Percentiles rank a stretch among this genome's conserved stretches.
Conservation (phyloP, 306 rosid genomes). For the Malus fusca region DNA sequence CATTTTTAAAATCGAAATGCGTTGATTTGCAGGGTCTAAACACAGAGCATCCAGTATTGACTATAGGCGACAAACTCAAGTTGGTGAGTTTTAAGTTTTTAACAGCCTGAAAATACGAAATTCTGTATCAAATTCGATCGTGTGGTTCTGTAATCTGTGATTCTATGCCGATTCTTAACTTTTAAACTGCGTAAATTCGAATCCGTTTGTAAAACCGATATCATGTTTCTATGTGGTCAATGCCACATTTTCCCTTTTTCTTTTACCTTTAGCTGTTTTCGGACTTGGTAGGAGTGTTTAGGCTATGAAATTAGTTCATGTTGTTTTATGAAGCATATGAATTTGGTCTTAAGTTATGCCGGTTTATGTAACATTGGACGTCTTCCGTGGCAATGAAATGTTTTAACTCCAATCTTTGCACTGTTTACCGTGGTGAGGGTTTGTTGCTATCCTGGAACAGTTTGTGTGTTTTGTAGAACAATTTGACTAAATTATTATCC, state of each 20-base stretch:
- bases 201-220: not conserved
- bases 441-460: not conserved
- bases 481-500: not conserved
- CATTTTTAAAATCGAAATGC: not conserved
- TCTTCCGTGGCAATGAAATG: not conserved
- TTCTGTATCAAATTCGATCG: not conserved
- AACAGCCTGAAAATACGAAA: not conserved
- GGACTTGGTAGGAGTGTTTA: not conserved
- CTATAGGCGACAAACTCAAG: slow-evolving; percentile 55
- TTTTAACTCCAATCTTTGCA: not conserved
- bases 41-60: slow-evolving; percentile 61
- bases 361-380: not conserved
- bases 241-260: not conserved
- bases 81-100: slow-evolving; percentile 37
- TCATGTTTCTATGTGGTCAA: not conserved
- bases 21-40: slow-evolving; percentile 55
- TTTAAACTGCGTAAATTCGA: not conserved
- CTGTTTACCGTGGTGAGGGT: not conserved
- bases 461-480: not conserved
- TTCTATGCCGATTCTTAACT: not conserved
- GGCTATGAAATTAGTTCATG: not conserved
- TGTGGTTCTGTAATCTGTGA: not conserved
- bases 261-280: not conserved
- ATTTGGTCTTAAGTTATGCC: not conserved
- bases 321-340: not conserved